A percentile compares a stretch with the other conserved stretches of the same genome.
Conservation (phyloP, 176 grass and related monocot genomes). For the Rhipidocladum racemiflorum region DNA sequence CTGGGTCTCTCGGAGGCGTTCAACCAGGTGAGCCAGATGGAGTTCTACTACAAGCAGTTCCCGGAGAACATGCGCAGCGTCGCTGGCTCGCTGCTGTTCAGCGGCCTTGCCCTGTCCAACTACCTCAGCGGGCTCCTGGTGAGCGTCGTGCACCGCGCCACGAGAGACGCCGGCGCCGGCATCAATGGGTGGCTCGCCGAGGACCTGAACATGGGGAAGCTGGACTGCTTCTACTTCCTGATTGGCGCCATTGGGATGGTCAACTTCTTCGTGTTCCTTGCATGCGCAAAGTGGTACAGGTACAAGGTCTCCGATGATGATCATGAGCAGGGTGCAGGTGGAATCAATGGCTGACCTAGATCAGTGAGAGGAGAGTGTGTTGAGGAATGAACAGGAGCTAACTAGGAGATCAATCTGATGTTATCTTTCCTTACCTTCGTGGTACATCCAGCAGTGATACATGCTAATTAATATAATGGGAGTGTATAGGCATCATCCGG, state of each 20-base stretch:
- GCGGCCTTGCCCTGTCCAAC: slow-evolving; percentile 45
- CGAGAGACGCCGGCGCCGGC: neutral
- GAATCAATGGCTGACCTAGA: neutral
- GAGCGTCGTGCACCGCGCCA: slow-evolving; percentile 31
- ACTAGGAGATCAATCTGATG: neutral
- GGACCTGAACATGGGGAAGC: slow-evolving; percentile 56
- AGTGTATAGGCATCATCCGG: no score
- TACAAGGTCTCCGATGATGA: slow-evolving; percentile 43
- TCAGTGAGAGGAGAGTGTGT: neutral
- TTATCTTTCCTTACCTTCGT: no score
- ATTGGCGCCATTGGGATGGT: slow-evolving; percentile 36
- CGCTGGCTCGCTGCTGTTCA: slow-evolving; percentile 57
- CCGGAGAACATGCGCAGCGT: slow-evolving; percentile 83
- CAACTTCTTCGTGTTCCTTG: slow-evolving; percentile 55
- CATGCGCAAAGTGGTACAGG: slow-evolving; percentile 59
- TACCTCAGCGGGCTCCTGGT: slow-evolving; percentile 60
- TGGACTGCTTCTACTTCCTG: slow-evolving; percentile 59
- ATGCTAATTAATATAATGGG: no score
- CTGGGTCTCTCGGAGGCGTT: slow-evolving; percentile 64
- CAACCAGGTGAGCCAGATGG: slow-evolving; percentile 65
- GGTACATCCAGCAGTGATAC: no score
- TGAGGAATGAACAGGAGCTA: neutral
- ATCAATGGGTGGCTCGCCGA: slow-evolving; percentile 46
- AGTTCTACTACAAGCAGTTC: slow-evolving; percentile 85
- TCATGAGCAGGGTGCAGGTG: neutral